Conservation (phyloP, 345 rosid species). For the Ceriops decandra region DNA sequence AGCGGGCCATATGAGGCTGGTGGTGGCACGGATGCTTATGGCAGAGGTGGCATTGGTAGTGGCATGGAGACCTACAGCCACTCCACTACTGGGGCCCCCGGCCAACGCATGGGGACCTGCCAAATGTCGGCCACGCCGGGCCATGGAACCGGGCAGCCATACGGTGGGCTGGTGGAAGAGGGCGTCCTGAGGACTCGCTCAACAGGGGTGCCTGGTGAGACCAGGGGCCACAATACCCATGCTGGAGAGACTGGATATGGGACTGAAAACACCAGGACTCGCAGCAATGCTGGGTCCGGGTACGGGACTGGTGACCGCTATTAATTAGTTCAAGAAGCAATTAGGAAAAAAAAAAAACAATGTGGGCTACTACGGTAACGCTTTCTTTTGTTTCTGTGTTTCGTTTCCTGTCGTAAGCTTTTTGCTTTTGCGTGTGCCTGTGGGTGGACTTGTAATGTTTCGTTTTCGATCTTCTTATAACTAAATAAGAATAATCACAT, state of each 20-base stretch:
- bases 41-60: no score
- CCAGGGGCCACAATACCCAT: slow-evolving; percentile 33
- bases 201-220: slow-evolving; percentile 36
- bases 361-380: no score
- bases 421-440: no score
- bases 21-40: no score
- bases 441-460: no score
- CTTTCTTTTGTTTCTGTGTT: no score
- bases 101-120: slow-evolving; percentile 34
- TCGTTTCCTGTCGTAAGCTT: no score
- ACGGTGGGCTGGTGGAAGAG: slow-evolving; percentile 29
- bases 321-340: neutral
- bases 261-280: neutral
- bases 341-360: no score
- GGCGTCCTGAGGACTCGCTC: slow-evolving; percentile 27
- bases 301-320: neutral
- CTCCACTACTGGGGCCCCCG: slow-evolving; percentile 33
- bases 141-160: slow-evolving; percentile 37
- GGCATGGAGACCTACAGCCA: slow-evolving; percentile 22
- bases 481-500: no score
- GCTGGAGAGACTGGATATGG: neutral
- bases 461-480: no score
- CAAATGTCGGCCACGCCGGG: slow-evolving; percentile 54
- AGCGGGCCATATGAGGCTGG: no score
- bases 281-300: neutral